These are phyloP conservation scores for Rhazya stricta DNA, from an alignment of 257 asterid species.

Conservation along the genomic window DNA sequence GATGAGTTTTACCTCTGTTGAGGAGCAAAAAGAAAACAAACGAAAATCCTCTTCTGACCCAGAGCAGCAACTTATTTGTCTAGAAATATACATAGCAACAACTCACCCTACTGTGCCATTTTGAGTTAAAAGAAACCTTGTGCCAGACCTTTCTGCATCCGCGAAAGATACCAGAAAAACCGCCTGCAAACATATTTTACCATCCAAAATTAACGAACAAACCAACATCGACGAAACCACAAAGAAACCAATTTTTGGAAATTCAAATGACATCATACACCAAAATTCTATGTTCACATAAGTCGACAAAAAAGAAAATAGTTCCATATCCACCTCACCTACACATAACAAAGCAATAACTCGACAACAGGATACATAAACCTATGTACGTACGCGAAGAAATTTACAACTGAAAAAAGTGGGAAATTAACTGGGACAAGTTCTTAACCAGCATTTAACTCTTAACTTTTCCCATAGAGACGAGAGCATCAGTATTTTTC, in stretches of 20 bases:
- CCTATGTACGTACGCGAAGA: not conserved
- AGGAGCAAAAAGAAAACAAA: not conserved
- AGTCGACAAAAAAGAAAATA: not conserved
- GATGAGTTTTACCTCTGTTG: too few relatives aligned
- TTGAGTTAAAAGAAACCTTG: constrained; percentile 39
- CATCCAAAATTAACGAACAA: not conserved
- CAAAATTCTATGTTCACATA: not conserved
- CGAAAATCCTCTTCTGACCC: not conserved
- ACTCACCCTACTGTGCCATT: constrained; percentile 44
- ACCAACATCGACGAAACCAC: not conserved
- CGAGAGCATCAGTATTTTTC: too few relatives aligned
- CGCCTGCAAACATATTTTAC: constrained; percentile 35
- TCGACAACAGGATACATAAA: not conserved
- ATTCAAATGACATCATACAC: not conserved
- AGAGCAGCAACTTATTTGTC: too few relatives aligned
- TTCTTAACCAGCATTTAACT: too few relatives aligned
- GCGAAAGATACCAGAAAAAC: constrained; percentile 28
- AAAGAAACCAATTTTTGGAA: not conserved
- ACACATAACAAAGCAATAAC: not conserved
- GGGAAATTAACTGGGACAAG: too few relatives aligned
- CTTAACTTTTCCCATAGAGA: too few relatives aligned
- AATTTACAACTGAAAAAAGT: too few relatives aligned
- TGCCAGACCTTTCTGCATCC: constrained; percentile 35
- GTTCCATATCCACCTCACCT: not conserved
- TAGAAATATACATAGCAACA: not conserved